Evolutionary conservation across 257 asterid species (phyloP).

Genomic region (Fraxinus pennsylvanica): DNA sequence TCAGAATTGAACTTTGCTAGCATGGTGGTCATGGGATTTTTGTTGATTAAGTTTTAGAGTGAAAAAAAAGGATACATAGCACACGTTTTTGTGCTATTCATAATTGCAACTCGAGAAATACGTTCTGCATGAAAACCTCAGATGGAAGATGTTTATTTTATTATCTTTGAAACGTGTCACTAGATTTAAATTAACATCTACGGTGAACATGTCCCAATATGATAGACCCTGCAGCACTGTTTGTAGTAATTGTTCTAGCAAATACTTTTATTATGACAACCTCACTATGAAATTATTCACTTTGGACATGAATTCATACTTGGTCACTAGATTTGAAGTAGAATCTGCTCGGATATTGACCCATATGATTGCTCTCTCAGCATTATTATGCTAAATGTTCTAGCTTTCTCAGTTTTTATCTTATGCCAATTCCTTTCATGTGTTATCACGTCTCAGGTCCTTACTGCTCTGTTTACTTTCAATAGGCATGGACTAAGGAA

Average conservation of each 20-base stretch:
- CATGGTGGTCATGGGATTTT: neutral
- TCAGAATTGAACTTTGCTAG: constrained; percentile 5
- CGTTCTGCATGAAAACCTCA: neutral
- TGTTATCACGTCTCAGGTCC: constrained; percentile 22
- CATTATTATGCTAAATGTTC: constrained; percentile 3
- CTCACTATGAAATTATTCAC: neutral
- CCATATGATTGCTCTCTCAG: neutral
- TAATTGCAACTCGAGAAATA: neutral
- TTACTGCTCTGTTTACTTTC: constrained; percentile 23
- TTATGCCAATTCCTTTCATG: constrained; percentile 22
- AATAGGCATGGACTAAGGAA: constrained; percentile 91
- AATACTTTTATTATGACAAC: neutral
- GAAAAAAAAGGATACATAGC: neutral
- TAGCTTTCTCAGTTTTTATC: constrained; percentile 14
- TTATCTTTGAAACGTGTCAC: constrained; percentile 10
- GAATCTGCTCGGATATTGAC: neutral
- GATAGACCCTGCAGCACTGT: neutral
- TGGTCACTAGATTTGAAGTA: neutral
- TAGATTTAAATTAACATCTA: neutral
- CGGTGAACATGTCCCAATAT: constrained; percentile 4
- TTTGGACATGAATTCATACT: neutral
- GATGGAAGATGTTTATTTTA: neutral
- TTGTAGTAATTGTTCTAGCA: neutral
- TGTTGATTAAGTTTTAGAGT: neutral
- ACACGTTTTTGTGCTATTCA: neutral